Base-by-base conservation (phyloP, 176 grass and related monocot species). In the Zizania latifolia region DNA sequence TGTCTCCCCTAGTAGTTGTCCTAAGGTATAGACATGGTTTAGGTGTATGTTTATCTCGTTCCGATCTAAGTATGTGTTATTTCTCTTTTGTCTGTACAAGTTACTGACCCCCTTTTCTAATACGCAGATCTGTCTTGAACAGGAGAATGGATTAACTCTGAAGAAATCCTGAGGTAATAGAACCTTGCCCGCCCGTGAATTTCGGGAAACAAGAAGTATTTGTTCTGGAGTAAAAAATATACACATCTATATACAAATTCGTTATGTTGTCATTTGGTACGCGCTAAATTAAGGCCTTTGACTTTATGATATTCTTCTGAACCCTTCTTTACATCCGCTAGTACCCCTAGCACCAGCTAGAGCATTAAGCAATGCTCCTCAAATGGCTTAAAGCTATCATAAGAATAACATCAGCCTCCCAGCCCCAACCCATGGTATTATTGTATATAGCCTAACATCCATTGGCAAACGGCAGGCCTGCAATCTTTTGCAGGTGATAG, bases 351-450 rank as follows among this genome's bases (percentile, higher is more conserved):
- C n/a, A 67, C 80, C 54, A 73, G 39, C 80, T 79, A 74, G 80
- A 79, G 75, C 75, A 62, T 62, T 79, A 88, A 83, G 27, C 69
- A 79, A 44, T 33, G 33, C 79, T 83, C 61, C 62, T 36, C 59
- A 44, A 62, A 43, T 74, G 78, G 32, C 68, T 87, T 87, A 54
- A 76, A 70, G 63, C 51, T 62, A 41, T 70, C n/a, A 43, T 8
- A 60, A 48, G 40, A 83, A 74, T 55, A 78, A 10, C 74, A 82
- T 37, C 58, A 72, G 37, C 55, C 10, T 40, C 27, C 58, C 38
- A 82, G 31, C 67, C 32, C 38, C 72, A 78, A 77, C 2, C 22
- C 58, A 38, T 50, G 22, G 12, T 9, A 51, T 82, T 64, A 71
- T 78, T 59, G 40, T 72, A 40, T 66, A 28, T 50, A 87, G 67